phyloP scores from a whole-genome alignment of 2,329 filamentous ascomycete species.

The Triangularia setosa region DNA sequence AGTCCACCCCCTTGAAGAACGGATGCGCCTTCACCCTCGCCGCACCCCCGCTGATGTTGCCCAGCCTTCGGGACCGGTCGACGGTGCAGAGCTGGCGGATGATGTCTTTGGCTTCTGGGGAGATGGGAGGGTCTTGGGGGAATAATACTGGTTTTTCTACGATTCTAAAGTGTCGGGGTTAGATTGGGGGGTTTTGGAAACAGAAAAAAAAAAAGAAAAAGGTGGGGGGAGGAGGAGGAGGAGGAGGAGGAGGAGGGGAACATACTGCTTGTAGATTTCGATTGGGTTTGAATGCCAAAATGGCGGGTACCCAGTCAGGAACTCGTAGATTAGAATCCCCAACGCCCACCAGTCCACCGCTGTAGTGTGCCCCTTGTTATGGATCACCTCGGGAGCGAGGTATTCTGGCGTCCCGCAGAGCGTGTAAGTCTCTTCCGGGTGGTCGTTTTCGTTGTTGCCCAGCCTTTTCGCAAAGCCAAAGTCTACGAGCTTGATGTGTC shows the following conservation, averaged over 20 bases:
- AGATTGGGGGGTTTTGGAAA: not conserved
- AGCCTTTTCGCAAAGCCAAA: slow-evolving; percentile 83
- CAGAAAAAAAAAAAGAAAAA: no score
- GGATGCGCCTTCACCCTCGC: slow-evolving; percentile 68
- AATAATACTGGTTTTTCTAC: slow-evolving; percentile 74
- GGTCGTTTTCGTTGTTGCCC: slow-evolving; percentile 46
- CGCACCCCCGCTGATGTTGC: slow-evolving; percentile 74
- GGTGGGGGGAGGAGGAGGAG: not conserved
- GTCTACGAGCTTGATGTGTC: slow-evolving; percentile 78
- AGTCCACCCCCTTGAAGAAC: slow-evolving; percentile 70
- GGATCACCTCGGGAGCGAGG: slow-evolving; percentile 78
- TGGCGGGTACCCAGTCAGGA: slow-evolving; percentile 77
- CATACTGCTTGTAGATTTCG: slow-evolving; percentile 77
- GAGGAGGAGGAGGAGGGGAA: slow-evolving; percentile 11
- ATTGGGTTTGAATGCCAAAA: slow-evolving; percentile 87
- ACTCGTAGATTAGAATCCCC: slow-evolving; percentile 80
- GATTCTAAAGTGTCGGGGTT: slow-evolving; percentile 49
- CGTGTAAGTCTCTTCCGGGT: slow-evolving; percentile 69
- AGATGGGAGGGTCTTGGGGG: slow-evolving; percentile 63
- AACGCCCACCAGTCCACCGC: slow-evolving; percentile 88
- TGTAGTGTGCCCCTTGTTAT: slow-evolving; percentile 71
- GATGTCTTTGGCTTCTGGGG: slow-evolving; percentile 66
- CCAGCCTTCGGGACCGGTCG: slow-evolving; percentile 71
- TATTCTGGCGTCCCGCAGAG: slow-evolving; percentile 82
- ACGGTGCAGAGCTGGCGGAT: slow-evolving; percentile 74